Evolutionary conservation across 495 filamentous ascomycete genomes (phyloP), one percentile per base, ranked within the genome.

Genomic region (Neurospora sublineolata): DNA sequence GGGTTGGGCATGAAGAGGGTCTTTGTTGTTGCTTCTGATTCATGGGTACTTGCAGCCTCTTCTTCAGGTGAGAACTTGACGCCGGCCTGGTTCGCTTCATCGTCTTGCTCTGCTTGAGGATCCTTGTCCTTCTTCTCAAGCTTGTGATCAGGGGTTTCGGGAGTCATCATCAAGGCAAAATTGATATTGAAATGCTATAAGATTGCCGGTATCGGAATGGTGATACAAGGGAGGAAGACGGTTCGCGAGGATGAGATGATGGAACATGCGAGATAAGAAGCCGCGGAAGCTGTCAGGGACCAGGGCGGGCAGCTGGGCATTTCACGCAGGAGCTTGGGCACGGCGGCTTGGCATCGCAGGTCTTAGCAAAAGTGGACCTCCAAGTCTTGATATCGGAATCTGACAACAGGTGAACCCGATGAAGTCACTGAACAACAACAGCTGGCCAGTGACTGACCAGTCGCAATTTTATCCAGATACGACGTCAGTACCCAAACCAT

Each of bases 11-110:
- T 69, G 40, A 69, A 64, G 69, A 23, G 40, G 1, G 40, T 68
- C 20, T 72, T 38, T 52, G 58, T 20, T 27, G 38, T 75, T 37
- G 75, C 58, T 36, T 70, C 64, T 74, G 37, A 75, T 44, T 58
- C 46, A 38, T 40, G n/a, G 70, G 36, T 23, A 72, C 78, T 73
- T 78, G 72, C 79, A 12, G 73, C 74, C 68, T 81, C 79, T 40
- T 81, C 79, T 40, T 80, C 75, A 3, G 92, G 88, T 16, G 92
- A 83, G 73, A 85, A 83, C 68, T 73, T 77, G 38, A 77, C 68
- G 18, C 38, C 58, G 37, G 68, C 69, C 23, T 74, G 73, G 38
- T 77, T 75, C 70, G 75, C 68, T 9, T 73, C 58, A 23, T 72
- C 73, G 7, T 75, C 71, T 9, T 72, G 20, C 0, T 27, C 4